Evolutionary conservation across 2,329 filamentous ascomycete species (phyloP), one percentile per base, ranked within the genome.

Genomic region (Trichoderma aggressivum): DNA sequence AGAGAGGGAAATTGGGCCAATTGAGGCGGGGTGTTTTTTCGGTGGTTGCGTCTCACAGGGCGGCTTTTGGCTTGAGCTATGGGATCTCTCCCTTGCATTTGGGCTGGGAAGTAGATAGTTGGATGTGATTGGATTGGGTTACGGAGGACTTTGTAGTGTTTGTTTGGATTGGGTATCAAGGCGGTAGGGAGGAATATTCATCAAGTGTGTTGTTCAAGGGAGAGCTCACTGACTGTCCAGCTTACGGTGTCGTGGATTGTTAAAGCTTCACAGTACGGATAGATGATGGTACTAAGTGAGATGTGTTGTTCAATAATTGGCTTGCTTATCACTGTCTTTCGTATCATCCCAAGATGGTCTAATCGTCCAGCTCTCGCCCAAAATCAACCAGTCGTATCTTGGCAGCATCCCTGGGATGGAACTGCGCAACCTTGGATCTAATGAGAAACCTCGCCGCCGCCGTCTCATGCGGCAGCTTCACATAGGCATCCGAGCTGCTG

Each of bases 371-470:
- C 74, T 90, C 89, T 71, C 86, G 85, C 18, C 89, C 89, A 82
- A 91, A 91, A 78, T 91, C 89, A 60, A 91, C 80, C 60, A 91
- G 78, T 63, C 86, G 84, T 65, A 92, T 79, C 77, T 81, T 85
- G 55, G 83, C 86, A 16, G 89, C 88, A 79, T 91, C 89, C 73
- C 83, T 87, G 3, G 88, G 89, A 75, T 92, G 89, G 74, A 91
- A 90, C 75, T 89, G 86, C 3, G 90, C 90, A 53, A 90, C 89
- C 76, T 90, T 90, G 47, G 88, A 89, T 70, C 89, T 81, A 39
- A 91, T 87, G 26, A 91, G 81, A 75, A 91, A 91, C 73, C 89
- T 85, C 3, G 86, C 87, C 14, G 88, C 87, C 3, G 89, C 88
- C 59, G 89, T 88, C 76, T 91, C 90, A 70, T 86, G 84, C 18